Evolutionary conservation across 2,329 filamentous ascomycete genomes (phyloP).

Genomic region (Endocalyx cinctus): DNA sequence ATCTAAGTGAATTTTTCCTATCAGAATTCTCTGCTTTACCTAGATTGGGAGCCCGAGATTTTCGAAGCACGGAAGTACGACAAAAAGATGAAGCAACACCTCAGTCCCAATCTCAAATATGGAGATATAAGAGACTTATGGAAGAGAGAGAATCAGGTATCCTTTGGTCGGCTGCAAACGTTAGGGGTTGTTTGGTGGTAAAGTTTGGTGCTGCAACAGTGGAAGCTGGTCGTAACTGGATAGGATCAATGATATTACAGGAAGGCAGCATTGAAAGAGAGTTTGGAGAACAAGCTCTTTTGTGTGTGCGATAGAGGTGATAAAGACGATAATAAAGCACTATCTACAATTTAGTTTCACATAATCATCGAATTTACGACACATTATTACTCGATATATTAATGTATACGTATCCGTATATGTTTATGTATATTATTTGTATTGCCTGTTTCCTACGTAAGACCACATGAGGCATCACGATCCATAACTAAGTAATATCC

Average conservation of each 20-base stretch:
- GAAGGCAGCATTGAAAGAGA: conserved; percentile 66
- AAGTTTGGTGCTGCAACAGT: conserved; percentile 84
- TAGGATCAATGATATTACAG: conserved; percentile 66
- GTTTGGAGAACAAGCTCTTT: conserved; percentile 77
- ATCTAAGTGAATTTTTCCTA: conserved; percentile 69
- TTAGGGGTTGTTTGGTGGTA: conserved; percentile 80
- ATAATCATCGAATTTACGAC: too few relatives aligned
- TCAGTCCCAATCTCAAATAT: conserved; percentile 40
- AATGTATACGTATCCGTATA: too few relatives aligned
- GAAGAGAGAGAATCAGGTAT: conserved; percentile 58
- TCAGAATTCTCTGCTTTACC: conserved; percentile 73
- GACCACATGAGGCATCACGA: too few relatives aligned
- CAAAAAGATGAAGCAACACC: conserved; percentile 35
- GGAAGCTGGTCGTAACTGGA: conserved; percentile 76
- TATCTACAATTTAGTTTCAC: too few relatives aligned
- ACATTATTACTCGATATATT: neutral
- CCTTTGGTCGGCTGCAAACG: conserved; percentile 76
- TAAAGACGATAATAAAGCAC: too few relatives aligned
- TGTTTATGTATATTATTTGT: too few relatives aligned
- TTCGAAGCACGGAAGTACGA: conserved; percentile 48
- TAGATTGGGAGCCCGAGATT: conserved; percentile 77
- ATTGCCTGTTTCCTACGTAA: too few relatives aligned
- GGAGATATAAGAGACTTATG: conserved; percentile 51
- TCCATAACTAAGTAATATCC: too few relatives aligned
- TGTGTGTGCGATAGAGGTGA: conserved; percentile 64